Evolutionary conservation across 208 protist species (phyloP).

Genomic region (Acanthamoeba culbertsoni): DNA sequence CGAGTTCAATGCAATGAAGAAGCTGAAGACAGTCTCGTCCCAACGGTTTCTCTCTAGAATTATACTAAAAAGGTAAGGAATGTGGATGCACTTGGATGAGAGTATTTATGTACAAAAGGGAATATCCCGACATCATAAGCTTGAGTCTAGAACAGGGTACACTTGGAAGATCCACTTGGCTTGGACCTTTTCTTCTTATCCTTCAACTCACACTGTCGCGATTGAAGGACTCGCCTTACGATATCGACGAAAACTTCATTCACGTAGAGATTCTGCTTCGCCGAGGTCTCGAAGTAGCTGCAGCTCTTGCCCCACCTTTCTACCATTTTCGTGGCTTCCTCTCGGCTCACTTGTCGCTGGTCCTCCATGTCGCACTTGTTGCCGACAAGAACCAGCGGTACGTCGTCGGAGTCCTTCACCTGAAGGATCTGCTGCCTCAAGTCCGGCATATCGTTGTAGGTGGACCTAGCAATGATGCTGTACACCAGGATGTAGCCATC

Average conservation of each 20-base stretch:
- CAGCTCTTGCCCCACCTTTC: slow-evolving; percentile 29
- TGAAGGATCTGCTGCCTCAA: slow-evolving; percentile 20
- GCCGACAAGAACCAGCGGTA: slow-evolving; percentile 80
- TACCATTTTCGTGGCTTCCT: slow-evolving; percentile 76
- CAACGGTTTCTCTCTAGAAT: too few relatives aligned
- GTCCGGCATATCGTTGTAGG: slow-evolving; percentile 53
- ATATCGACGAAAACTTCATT: slow-evolving; percentile 82
- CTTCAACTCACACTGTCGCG: not conserved
- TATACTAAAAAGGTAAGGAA: too few relatives aligned
- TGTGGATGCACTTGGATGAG: too few relatives aligned
- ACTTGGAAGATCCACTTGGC: not conserved
- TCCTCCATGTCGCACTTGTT: slow-evolving; percentile 83
- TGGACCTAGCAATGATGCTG: slow-evolving; percentile 44
- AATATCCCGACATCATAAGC: too few relatives aligned
- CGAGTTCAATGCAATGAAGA: too few relatives aligned
- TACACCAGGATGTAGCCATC: slow-evolving; percentile 52
- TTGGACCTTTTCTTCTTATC: not conserved
- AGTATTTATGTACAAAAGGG: too few relatives aligned
- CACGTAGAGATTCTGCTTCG: slow-evolving; percentile 85
- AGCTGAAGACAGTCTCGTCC: too few relatives aligned
- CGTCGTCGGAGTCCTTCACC: slow-evolving; percentile 58
- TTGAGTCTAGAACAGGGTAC: slow-evolving; percentile 26
- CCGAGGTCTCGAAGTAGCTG: slow-evolving; percentile 71
- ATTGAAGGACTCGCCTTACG: slow-evolving; percentile 54
- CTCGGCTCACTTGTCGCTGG: slow-evolving; percentile 69